Evolutionary conservation across 2,329 filamentous ascomycete genomes (phyloP).

Genomic region (Simplicillium sp.): DNA sequence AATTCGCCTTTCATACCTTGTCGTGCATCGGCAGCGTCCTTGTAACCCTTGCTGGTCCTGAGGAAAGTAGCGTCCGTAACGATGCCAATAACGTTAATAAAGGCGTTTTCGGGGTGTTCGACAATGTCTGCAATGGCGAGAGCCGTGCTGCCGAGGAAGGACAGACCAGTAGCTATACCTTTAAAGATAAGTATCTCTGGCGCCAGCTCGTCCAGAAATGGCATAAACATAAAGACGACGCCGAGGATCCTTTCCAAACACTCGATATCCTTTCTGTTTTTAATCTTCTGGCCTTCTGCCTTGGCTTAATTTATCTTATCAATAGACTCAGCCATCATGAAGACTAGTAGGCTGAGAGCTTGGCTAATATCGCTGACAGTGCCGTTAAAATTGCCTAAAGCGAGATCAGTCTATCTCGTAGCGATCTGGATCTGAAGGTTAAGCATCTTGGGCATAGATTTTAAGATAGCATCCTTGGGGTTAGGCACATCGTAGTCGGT

Average conservation of each 20-base stretch:
- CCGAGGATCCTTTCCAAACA: constrained; percentile 24
- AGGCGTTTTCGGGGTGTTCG: constrained; percentile 1
- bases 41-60: neutral
- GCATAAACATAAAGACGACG: constrained; percentile 37
- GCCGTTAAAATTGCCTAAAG: neutral
- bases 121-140: constrained; percentile 3
- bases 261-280: neutral
- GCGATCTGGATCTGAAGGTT: neutral
- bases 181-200: constrained; percentile 8
- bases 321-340: constrained; percentile 2
- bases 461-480: constrained; percentile 5
- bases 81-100: constrained; percentile 3
- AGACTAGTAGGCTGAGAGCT: constrained; percentile 3
- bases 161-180: no score
- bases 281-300: constrained; percentile 10
- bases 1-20: neutral
- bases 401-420: neutral
- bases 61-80: constrained; percentile 2
- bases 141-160: neutral
- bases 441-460: constrained; percentile 3
- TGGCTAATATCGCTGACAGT: constrained; percentile 1
- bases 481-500: constrained; percentile 2
- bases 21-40: neutral
- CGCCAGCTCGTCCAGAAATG: constrained; percentile 32
- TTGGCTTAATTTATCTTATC: constrained; percentile 12